phyloP scores from a whole-genome alignment of 768 basidiomycete species.

The Xerocomus potaroensis region DNA sequence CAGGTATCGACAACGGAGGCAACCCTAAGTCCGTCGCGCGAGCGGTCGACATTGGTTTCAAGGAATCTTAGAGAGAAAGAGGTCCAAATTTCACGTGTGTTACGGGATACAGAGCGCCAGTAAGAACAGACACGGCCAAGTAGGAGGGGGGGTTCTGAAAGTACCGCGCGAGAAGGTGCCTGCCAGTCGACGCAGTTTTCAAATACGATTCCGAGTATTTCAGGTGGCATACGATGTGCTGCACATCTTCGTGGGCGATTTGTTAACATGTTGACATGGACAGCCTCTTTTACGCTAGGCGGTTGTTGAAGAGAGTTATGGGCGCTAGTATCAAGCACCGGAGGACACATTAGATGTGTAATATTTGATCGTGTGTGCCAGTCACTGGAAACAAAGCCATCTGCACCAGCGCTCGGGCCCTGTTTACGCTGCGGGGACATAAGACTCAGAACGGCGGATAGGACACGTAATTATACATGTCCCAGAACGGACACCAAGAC shows the following conservation, averaged over 20 bases:
- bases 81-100: constrained; percentile 23
- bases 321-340: background rate
- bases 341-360: background rate
- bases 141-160: constrained; percentile 20
- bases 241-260: background rate
- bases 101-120: constrained; percentile 22
- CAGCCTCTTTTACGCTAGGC: background rate
- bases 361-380: background rate
- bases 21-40: constrained; percentile 14
- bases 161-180: background rate
- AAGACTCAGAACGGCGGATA: background rate
- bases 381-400: background rate
- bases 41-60: constrained; percentile 19
- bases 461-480: constrained; percentile 2
- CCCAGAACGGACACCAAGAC: background rate
- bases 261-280: background rate
- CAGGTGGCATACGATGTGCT: constrained; percentile 19
- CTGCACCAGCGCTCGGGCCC: background rate
- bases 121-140: constrained; percentile 22
- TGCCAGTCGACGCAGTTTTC: constrained; percentile 15
- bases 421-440: constrained; percentile 1
- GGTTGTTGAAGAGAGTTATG: background rate
- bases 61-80: constrained; percentile 22
- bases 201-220: constrained; percentile 38
- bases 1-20: constrained; percentile 18